phyloP scores from a whole-genome alignment of 345 rosid genomes.

The Populus ilicifolia region DNA sequence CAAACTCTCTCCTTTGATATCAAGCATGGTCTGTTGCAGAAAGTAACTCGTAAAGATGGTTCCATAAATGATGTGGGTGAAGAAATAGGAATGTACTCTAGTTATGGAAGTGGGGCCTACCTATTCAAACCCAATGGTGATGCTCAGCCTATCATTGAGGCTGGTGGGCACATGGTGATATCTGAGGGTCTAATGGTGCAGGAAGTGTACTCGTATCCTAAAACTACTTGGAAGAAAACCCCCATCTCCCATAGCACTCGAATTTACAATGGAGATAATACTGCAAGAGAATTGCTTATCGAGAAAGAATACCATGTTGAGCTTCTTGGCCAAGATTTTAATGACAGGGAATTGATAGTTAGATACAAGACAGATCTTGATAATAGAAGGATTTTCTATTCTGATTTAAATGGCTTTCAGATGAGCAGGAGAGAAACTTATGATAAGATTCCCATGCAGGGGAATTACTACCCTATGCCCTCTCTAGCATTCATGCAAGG shows the following conservation, averaged over 20 bases:
- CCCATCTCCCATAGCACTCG: slow-evolving; percentile 84
- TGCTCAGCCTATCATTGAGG: slow-evolving; percentile 57
- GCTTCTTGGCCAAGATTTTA: slow-evolving; percentile 58
- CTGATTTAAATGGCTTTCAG: slow-evolving; percentile 97
- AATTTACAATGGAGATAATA: slow-evolving; percentile 56
- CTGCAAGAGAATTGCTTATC: slow-evolving; percentile 50
- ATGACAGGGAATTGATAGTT: slow-evolving; percentile 80
- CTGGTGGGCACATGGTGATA: slow-evolving; percentile 58
- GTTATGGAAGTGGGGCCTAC: slow-evolving; percentile 87
- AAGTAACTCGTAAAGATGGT: slow-evolving; percentile 48
- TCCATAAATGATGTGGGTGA: slow-evolving; percentile 49
- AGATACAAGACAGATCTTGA: slow-evolving; percentile 74
- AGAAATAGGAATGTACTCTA: slow-evolving; percentile 74
- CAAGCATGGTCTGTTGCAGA: slow-evolving; percentile 64
- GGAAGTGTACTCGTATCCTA: slow-evolving; percentile 81
- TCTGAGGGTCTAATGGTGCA: slow-evolving; percentile 77
- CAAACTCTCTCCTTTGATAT: slow-evolving; percentile 69
- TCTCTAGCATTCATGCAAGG: slow-evolving; percentile 90
- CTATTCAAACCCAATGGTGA: slow-evolving; percentile 76
- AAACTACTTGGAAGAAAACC: slow-evolving; percentile 55
- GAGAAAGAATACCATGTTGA: slow-evolving; percentile 98
- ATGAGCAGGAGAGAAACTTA: slow-evolving; percentile 96
- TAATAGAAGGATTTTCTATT: slow-evolving; percentile 61
- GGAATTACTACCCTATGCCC: slow-evolving; percentile 98
- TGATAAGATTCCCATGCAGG: slow-evolving; percentile 93